phyloP scores from a whole-genome alignment of 805 yeast genomes.

The Saccharomyces mikatae region DNA sequence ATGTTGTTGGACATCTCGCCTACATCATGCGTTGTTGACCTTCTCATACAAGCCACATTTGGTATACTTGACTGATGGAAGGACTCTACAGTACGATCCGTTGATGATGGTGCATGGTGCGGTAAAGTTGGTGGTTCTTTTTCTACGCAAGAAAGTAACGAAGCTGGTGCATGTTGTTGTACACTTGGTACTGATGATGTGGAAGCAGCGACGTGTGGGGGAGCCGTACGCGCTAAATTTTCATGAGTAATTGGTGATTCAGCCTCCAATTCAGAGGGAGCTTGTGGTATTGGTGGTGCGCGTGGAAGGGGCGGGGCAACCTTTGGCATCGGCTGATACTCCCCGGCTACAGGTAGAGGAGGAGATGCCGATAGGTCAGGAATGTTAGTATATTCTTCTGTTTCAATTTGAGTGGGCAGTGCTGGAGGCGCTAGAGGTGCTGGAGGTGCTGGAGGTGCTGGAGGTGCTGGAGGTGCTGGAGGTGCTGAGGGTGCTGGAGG shows the following conservation, averaged over 20 bases:
- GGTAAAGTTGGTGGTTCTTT: conserved; percentile 7
- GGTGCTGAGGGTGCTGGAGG: conserved; percentile 5
- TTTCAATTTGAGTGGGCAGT: not conserved
- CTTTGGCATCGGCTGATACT: not conserved
- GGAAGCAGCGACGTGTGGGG: conserved; percentile 19
- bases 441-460: conserved; percentile 3
- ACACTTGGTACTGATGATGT: conserved; percentile 3
- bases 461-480: conserved; percentile 2
- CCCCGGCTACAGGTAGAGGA: conserved; percentile 7
- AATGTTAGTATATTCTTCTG: not conserved
- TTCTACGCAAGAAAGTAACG: conserved; percentile 1
- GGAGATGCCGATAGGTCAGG: conserved; percentile 6
- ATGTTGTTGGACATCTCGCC: conserved; percentile 2
- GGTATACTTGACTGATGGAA: conserved; percentile 11
- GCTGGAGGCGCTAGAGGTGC: conserved; percentile 18
- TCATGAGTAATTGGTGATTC: not conserved
- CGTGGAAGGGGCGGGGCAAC: conserved; percentile 4
- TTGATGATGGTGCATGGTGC: conserved; percentile 7
- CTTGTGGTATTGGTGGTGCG: conserved; percentile 8
- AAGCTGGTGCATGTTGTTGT: conserved; percentile 7
- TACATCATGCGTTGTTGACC: conserved; percentile 12
- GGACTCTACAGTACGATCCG: conserved; percentile 4
- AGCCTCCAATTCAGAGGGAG: not conserved
- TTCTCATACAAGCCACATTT: conserved; percentile 1
- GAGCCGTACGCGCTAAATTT: conserved; percentile 1